These are phyloP conservation scores for Thelephora ganbajun DNA, from an alignment of 768 basidiomycete species.

Conservation along the genomic window DNA sequence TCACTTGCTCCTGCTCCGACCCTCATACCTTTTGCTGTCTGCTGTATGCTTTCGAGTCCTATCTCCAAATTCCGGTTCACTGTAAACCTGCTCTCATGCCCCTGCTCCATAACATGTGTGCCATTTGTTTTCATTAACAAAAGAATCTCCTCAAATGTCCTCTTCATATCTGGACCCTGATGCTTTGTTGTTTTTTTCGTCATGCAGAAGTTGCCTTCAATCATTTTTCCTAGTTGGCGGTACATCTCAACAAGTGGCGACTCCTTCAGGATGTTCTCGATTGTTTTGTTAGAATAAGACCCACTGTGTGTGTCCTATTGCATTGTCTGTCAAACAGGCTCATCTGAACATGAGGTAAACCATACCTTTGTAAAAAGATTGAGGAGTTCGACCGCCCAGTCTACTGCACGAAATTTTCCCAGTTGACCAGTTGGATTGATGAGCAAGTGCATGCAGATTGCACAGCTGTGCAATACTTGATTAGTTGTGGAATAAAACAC, in stretches of 20 bases:
- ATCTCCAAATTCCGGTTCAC: too few relatives aligned
- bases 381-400: slow-evolving; percentile 28
- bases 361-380: slow-evolving; percentile 30
- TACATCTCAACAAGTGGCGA: slow-evolving; percentile 9
- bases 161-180: not conserved
- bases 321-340: not conserved
- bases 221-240: not conserved
- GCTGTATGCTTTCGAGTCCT: too few relatives aligned
- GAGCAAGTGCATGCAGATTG: slow-evolving; percentile 13
- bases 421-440: slow-evolving; percentile 22
- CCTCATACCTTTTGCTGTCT: not conserved
- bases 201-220: not conserved
- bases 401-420: slow-evolving; percentile 18
- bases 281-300: slow-evolving; percentile 20
- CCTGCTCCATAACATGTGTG: not conserved
- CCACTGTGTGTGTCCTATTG: slow-evolving; percentile 21
- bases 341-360: not conserved
- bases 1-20: not conserved
- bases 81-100: not conserved
- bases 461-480: slow-evolving; percentile 2
- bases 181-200: not conserved
- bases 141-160: not conserved
- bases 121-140: not conserved
- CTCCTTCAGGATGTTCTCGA: slow-evolving; percentile 18
- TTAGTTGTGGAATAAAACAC: too few relatives aligned